Evolutionary conservation across 2,329 filamentous ascomycete genomes (phyloP).

Genomic region (Orbilia ellipsospora): DNA sequence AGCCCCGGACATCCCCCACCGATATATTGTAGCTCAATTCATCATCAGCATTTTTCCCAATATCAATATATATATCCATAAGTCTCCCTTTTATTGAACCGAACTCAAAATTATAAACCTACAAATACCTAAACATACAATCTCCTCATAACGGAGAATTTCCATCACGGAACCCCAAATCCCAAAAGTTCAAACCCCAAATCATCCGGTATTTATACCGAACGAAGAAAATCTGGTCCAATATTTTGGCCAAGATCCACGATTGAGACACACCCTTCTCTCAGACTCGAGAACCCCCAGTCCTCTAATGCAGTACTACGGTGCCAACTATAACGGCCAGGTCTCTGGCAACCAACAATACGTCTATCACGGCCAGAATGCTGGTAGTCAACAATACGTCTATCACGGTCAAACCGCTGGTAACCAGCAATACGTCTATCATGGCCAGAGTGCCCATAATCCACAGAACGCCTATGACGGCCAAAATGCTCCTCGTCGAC

Average conservation of each 20-base stretch:
- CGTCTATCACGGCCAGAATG: neutral
- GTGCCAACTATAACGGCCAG: constrained; percentile 8
- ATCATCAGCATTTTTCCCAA: no score
- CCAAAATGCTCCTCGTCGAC: neutral
- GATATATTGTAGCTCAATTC: no score
- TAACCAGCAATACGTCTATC: neutral
- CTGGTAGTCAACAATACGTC: neutral
- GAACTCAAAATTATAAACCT: no score
- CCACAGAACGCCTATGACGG: neutral
- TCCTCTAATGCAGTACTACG: constrained; percentile 34
- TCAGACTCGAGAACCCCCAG: constrained; percentile 7
- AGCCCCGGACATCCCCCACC: no score
- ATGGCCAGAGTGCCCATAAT: constrained; percentile 9
- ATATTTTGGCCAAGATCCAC: constrained; percentile 4
- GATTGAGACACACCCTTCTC: constrained; percentile 14
- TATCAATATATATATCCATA: no score
- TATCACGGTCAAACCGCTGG: neutral
- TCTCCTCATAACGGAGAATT: no score
- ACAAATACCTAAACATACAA: no score
- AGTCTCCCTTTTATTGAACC: no score
- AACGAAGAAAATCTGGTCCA: neutral
- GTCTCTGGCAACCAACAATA: neutral
- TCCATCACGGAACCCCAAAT: constrained; percentile 20
- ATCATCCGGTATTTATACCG: constrained; percentile 20
- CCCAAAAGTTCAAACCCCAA: constrained; percentile 7